phyloP scores from a whole-genome alignment of 2,329 filamentous ascomycete species.

The Plenodomus lindquistii region DNA sequence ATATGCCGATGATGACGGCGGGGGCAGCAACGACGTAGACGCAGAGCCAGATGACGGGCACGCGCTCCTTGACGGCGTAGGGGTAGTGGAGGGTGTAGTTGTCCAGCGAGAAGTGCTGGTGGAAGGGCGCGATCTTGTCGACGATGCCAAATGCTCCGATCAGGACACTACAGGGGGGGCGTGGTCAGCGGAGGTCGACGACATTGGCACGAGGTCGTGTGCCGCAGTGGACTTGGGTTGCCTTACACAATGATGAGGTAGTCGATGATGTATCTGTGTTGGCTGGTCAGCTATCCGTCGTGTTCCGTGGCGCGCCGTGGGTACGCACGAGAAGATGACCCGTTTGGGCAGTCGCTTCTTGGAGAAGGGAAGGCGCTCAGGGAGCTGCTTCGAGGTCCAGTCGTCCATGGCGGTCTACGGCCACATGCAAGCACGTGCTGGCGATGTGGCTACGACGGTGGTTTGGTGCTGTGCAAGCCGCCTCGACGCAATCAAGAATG shows the following conservation, averaged over 20 bases:
- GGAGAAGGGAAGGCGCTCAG: constrained; percentile 57
- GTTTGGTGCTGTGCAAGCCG: not conserved
- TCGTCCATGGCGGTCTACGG: constrained; percentile 36
- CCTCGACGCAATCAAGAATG: not conserved
- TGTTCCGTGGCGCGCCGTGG: not conserved
- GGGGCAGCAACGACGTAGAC: constrained; percentile 56
- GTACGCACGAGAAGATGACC: constrained; percentile 57
- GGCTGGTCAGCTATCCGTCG: constrained; percentile 19
- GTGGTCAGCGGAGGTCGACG: constrained; percentile 20
- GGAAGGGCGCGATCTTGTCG: constrained; percentile 59
- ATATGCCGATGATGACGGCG: constrained; percentile 56
- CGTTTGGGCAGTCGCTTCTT: constrained; percentile 56
- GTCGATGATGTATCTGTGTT: constrained; percentile 58
- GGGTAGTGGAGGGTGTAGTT: constrained; percentile 63
- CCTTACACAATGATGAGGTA: constrained; percentile 62
- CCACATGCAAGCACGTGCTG: constrained; percentile 10
- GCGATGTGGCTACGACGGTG: not conserved
- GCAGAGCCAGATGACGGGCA: constrained; percentile 55
- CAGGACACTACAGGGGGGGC: constrained; percentile 48
- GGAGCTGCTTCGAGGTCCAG: constrained; percentile 43
- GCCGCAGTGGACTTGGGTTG: constrained; percentile 15
- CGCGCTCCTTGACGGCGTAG: constrained; percentile 59
- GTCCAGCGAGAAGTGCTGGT: constrained; percentile 60
- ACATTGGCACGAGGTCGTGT: constrained; percentile 41
- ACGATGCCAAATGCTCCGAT: constrained; percentile 57